phyloP scores from a whole-genome alignment of 192 early-diverging fungal species.

The Coemansia javaensis region DNA sequence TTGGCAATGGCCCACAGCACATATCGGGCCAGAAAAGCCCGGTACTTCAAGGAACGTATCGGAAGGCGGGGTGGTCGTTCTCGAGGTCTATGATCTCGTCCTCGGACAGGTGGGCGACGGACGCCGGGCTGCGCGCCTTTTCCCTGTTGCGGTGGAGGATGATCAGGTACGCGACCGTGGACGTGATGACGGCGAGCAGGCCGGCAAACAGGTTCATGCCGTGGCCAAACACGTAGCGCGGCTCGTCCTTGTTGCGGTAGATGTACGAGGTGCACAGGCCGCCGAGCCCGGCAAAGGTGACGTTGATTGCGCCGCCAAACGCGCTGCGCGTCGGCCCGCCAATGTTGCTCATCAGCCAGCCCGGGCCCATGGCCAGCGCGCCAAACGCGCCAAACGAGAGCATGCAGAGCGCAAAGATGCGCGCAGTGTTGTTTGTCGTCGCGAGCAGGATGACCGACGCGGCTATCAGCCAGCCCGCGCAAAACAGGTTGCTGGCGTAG shows the following conservation, averaged over 20 bases:
- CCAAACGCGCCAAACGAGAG: slow-evolving; percentile 38
- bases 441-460: slow-evolving; percentile 21
- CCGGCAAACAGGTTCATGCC: slow-evolving; percentile 36
- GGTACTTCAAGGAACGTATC: background rate
- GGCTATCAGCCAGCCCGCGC: slow-evolving; percentile 16
- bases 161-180: slow-evolving; percentile 14
- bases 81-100: slow-evolving; percentile 27
- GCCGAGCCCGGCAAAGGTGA: slow-evolving; percentile 22
- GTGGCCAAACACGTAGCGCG: slow-evolving; percentile 32
- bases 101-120: slow-evolving; percentile 13
- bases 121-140: slow-evolving; percentile 12
- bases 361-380: slow-evolving; percentile 33
- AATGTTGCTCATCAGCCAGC: slow-evolving; percentile 38
- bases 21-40: too few species aligned
- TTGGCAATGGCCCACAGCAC: too few species aligned
- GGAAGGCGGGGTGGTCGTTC: slow-evolving; percentile 32
- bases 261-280: slow-evolving; percentile 32
- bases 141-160: slow-evolving; percentile 16
- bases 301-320: slow-evolving; percentile 25
- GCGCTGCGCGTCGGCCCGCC: slow-evolving; percentile 31
- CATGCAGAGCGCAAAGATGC: slow-evolving; percentile 39
- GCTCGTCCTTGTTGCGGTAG: slow-evolving; percentile 36
- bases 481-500: slow-evolving; percentile 29
- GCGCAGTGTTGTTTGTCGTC: slow-evolving; percentile 27
- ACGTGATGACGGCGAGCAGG: slow-evolving; percentile 16